Evolutionary conservation across 768 basidiomycete genomes (phyloP), one percentile per base, ranked within the genome.

Genomic region (Mycena capillaripes): DNA sequence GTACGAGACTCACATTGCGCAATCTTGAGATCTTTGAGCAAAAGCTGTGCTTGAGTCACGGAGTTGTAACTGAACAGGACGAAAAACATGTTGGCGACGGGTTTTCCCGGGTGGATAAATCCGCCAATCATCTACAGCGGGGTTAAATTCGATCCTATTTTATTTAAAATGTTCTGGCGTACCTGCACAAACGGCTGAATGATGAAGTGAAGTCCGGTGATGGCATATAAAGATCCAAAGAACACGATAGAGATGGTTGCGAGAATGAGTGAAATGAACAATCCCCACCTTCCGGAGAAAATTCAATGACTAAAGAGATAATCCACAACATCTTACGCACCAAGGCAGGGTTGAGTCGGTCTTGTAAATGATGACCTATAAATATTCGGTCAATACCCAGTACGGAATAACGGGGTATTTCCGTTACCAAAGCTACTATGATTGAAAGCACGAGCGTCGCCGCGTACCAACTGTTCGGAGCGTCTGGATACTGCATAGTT

Each of bases 31-130:
- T 89, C 88, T 38, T 81, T 80, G 21, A 88, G 77, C 67, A 89
- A 77, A 11, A 85, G 74, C 50, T 83, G 81, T 5, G 85, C 85
- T 67, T 88, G 87, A 19, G 55, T 83, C n/a, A 87, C 86, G 29
- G 86, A 84, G 73, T 88, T 87, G 73, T 86, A 87, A 59, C 88
- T 82, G 75, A 82, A 88, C 48, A 89, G 79, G 52, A 86, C 82
- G 69, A 88, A 87, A 78, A 91, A 92, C 82, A 93, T 89, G 78
- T 92, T 93, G n/a, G 91, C 90, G 66, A 91, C 88, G 1, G 90
- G 90, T 73, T 88, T 88, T 27, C 90, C 90, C 9, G 90, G 89
- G 75, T 88, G 87, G 32, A 90, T 82, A 38, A 86, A 87, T 3
- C 87, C 88, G n/a, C 87, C 89, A 23, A 90, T 86, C 88, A 90